Evolutionary conservation across 768 basidiomycete genomes (phyloP).

Genomic region (Leucocoprinus leucothites): DNA sequence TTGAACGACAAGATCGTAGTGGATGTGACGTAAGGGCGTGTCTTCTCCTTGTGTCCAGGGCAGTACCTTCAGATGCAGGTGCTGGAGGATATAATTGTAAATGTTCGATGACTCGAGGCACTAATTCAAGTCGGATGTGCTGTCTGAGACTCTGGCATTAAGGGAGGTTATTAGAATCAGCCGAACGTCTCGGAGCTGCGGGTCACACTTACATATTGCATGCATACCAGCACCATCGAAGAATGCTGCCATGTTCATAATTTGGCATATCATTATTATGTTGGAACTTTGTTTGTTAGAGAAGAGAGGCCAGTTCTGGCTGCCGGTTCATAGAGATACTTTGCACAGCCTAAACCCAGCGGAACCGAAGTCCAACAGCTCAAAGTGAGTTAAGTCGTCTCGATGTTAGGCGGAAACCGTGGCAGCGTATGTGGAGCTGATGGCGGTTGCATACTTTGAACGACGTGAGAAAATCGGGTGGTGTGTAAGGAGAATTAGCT

Average conservation of each 20-base stretch:
- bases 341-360: no score
- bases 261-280: no score
- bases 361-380: no score
- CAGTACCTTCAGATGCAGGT: background rate
- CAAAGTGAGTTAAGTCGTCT: no score
- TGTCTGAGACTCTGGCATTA: background rate
- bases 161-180: background rate
- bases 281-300: no score
- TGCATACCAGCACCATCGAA: no score
- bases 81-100: background rate
- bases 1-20: background rate
- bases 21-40: background rate
- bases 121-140: background rate
- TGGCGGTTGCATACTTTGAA: background rate
- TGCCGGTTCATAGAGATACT: no score
- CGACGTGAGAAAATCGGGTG: constrained; percentile 1
- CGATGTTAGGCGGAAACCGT: no score
- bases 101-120: background rate
- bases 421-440: background rate
- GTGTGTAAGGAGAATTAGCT: background rate
- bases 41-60: constrained; percentile 1
- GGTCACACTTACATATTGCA: background rate
- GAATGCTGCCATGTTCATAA: no score
- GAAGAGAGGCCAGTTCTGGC: no score
- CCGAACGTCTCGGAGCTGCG: constrained; percentile 6